A percentile compares a stretch with the other conserved stretches of the same genome.
These are phyloP conservation scores for Neurospora discreta DNA, from an alignment of 495 filamentous ascomycete species.

Conservation along the genomic window DNA sequence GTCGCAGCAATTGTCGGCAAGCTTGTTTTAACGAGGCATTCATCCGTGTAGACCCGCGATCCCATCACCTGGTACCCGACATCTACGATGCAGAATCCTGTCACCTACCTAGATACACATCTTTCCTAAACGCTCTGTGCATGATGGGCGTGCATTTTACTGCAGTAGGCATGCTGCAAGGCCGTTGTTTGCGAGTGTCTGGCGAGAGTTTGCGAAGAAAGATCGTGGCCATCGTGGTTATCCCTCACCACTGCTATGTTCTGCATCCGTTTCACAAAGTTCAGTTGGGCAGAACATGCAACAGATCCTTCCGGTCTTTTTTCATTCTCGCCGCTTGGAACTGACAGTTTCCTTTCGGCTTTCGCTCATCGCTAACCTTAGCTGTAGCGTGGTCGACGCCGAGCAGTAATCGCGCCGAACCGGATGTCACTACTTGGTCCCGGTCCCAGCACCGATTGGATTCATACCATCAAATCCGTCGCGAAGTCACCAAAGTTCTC, in stretches of 20 bases:
- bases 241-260: not conserved
- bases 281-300: not conserved
- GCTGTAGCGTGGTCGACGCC: no score
- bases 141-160: not conserved
- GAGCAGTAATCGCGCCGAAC: not conserved
- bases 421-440: not conserved
- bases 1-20: not conserved
- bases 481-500: not conserved
- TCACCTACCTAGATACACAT: not conserved
- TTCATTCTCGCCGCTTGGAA: no score
- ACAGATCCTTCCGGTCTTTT: no score
- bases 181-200: not conserved
- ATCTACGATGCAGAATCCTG: not conserved
- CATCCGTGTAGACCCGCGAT: not conserved
- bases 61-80: not conserved
- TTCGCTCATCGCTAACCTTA: no score
- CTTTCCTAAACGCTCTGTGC: accelerated
- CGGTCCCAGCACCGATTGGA: not conserved
- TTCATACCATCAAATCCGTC: not conserved
- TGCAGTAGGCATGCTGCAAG: not conserved
- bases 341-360: no score
- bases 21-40: no score
- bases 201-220: not conserved
- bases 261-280: not conserved
- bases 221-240: not conserved